phyloP scores from a whole-genome alignment of 2,329 filamentous ascomycete genomes.

The Talaromyces sp. region DNA sequence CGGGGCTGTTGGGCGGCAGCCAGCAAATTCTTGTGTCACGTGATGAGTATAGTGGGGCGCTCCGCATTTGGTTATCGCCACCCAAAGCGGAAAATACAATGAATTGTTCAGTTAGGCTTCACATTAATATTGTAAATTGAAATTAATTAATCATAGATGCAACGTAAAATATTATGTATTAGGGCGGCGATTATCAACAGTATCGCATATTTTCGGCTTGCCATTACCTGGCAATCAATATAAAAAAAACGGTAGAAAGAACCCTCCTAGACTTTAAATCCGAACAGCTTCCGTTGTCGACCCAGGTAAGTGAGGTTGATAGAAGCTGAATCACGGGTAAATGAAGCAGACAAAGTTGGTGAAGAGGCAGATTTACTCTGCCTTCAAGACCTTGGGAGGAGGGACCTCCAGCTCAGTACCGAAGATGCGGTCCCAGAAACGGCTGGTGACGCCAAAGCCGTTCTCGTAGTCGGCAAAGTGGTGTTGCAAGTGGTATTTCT shows the following conservation, averaged over 20 bases:
- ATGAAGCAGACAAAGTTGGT: neutral
- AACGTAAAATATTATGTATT: neutral
- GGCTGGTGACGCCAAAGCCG: slow-evolving; percentile 92
- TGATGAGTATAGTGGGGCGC: neutral
- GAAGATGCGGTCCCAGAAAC: slow-evolving; percentile 92
- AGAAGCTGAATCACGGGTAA: neutral
- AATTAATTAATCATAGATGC: neutral
- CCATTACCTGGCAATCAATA: neutral
- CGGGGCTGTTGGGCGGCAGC: neutral
- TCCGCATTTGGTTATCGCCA: neutral
- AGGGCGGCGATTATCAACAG: neutral
- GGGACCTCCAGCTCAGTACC: slow-evolving; percentile 68
- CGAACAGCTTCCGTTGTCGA: neutral
- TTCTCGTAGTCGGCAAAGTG: slow-evolving; percentile 98
- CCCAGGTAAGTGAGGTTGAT: neutral
- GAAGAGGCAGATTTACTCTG: slow-evolving; percentile 20
- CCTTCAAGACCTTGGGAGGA: slow-evolving; percentile 30
- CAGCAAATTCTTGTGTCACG: neutral
- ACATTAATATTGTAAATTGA: neutral
- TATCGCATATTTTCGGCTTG: neutral
- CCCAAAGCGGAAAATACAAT: neutral
- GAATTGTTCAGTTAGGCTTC: neutral
- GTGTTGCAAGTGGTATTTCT: slow-evolving; percentile 96
- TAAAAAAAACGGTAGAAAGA: neutral
- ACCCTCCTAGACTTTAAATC: neutral